phyloP scores from a whole-genome alignment of 805 yeast species.

The Wickerhamomyces pijperi region DNA sequence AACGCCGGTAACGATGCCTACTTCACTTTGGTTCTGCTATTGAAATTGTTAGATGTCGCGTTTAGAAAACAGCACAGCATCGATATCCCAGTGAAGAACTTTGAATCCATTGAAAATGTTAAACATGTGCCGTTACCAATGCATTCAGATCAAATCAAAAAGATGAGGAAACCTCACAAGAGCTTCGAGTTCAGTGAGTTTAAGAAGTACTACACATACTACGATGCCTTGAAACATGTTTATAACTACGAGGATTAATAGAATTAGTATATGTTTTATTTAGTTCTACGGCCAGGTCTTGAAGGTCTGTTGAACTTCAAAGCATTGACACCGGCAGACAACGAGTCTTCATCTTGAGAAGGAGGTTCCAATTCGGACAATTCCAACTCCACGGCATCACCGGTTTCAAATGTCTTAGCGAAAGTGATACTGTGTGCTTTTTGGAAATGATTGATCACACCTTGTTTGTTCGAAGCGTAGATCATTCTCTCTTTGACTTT shows the following conservation, averaged over 20 bases:
- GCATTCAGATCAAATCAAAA: neutral
- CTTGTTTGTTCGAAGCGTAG: slow-evolving; percentile 72
- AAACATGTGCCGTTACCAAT: neutral
- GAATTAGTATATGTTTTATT: neutral
- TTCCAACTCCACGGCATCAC: slow-evolving; percentile 63
- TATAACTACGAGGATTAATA: no score
- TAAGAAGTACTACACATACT: neutral
- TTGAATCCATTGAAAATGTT: neutral
- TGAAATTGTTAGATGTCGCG: slow-evolving; percentile 40
- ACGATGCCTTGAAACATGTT: neutral
- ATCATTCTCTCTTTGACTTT: slow-evolving; percentile 87
- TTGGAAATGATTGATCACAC: slow-evolving; percentile 42
- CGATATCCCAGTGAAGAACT: neutral
- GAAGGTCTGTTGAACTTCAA: slow-evolving; percentile 49
- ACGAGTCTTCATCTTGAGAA: slow-evolving; percentile 12
- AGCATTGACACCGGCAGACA: slow-evolving; percentile 1
- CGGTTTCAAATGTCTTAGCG: slow-evolving; percentile 49
- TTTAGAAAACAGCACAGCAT: slow-evolving; percentile 16
- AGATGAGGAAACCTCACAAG: neutral
- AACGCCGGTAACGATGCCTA: slow-evolving; percentile 69
- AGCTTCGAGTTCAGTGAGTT: neutral
- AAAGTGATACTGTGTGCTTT: slow-evolving; percentile 17
- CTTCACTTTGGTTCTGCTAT: slow-evolving; percentile 41
- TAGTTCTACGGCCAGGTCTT: slow-evolving; percentile 52
- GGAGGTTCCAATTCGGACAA: slow-evolving; percentile 30